Evolutionary conservation across 495 filamentous ascomycete genomes (phyloP), one percentile per base, ranked within the genome.

Genomic region (Gamarada debralockiae): DNA sequence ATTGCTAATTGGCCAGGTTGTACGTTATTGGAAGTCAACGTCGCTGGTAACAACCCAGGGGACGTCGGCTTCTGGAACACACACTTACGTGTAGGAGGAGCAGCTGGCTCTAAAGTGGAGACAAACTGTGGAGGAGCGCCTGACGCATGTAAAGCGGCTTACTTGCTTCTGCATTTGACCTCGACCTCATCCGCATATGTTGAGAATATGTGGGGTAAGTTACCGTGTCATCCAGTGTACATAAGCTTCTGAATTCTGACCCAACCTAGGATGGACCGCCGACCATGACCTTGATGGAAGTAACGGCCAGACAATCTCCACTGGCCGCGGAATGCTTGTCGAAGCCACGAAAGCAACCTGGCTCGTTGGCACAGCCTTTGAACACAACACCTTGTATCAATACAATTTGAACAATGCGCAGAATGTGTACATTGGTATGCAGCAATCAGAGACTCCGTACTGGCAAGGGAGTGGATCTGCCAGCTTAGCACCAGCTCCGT

Each of bases 391-490:
- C 12, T 75, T 92, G 8, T 49, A 49, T 18, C 46, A 49, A 18
- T 49, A 49, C 46, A 23, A 49, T 12, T 23, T 49, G 12, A n/a
- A 10, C 12, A 22, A 38, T n/a, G 24, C 46, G 9, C 8, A 77
- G 60, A 82, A 86, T 56, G 73, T 91, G 48, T 84, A 84, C 63
- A 81, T 80, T 60, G 84, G 84, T 20, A 79, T 84, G 65, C 82
- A 91, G 59, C 89, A 95, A 61, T 89, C 89, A 10, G 89, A 95
- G 67, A 89, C 89, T 1, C 86, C 86, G 39, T 81, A 80, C 58
- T 89, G 80, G 61, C 80, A 85, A 65, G 82, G 84, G 3, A 75
- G 69, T 20, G 71, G 41, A 74, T 77, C 61, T 60, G 57, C 37
- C 76, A 84, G 85, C 18, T 68, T 76, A 53, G 83, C 81, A 3